phyloP scores from a whole-genome alignment of 768 basidiomycete genomes.

The Hericium alpestre region DNA sequence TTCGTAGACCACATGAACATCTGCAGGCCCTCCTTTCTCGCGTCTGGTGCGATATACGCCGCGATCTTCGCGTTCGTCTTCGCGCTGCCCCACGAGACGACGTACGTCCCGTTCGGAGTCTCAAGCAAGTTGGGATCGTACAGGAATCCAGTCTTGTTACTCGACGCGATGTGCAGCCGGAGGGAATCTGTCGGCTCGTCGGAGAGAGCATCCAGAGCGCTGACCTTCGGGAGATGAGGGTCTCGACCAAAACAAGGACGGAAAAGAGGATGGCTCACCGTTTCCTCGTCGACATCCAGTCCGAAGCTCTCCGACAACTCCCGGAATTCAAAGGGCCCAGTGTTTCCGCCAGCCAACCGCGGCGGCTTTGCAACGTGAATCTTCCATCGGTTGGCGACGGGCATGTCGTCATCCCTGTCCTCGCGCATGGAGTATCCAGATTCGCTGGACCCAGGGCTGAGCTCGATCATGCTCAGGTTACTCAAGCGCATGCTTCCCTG shows the following conservation, averaged over 20 bases:
- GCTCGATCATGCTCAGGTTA: neutral
- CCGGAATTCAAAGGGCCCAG: constrained; percentile 12
- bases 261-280: constrained; percentile 22
- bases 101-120: constrained; percentile 26
- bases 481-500: neutral
- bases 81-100: constrained; percentile 43
- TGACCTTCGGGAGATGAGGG: neutral
- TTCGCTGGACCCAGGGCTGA: neutral
- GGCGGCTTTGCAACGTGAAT: constrained; percentile 34
- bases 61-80: constrained; percentile 23
- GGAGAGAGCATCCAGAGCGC: constrained; percentile 11
- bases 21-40: constrained; percentile 27
- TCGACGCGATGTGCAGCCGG: constrained; percentile 29
- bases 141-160: constrained; percentile 31
- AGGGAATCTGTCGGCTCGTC: constrained; percentile 17
- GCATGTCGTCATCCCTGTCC: neutral
- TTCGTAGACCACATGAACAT: constrained; percentile 39
- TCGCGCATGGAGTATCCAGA: neutral
- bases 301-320: neutral
- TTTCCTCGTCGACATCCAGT: constrained; percentile 25
- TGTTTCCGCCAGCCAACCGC: constrained; percentile 15
- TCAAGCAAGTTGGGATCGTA: constrained; percentile 50
- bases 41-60: constrained; percentile 22
- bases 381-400: constrained; percentile 21
- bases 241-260: neutral